These are phyloP conservation scores for Phytophthora sojae DNA, from an alignment of 352 stramenopile genomes.

Conservation along the genomic window DNA sequence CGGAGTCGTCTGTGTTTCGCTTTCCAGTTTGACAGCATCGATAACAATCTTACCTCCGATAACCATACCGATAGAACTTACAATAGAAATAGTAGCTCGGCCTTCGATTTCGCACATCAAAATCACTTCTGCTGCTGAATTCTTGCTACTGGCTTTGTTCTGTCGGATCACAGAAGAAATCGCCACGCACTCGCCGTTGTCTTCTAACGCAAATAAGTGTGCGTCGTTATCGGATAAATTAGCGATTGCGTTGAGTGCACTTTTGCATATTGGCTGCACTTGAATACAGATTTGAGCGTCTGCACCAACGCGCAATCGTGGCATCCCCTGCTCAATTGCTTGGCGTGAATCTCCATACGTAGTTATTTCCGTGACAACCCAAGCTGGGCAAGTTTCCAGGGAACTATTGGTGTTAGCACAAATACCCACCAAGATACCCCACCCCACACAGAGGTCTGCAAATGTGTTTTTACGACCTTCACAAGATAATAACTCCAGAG, in stretches of 20 bases:
- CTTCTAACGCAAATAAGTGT: conserved; percentile 13
- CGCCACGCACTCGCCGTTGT: neutral
- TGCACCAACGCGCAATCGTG: conserved; percentile 8
- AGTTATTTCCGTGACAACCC: conserved; percentile 22
- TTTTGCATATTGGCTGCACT: conserved; percentile 24
- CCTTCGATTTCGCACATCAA: neutral
- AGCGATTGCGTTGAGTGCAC: neutral
- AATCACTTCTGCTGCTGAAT: conserved; percentile 12
- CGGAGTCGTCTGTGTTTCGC: neutral
- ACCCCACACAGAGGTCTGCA: conserved; percentile 4
- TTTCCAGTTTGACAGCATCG: conserved; percentile 4
- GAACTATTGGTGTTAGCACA: neutral
- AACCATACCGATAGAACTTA: conserved; percentile 20
- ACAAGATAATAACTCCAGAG: conserved; percentile 19
- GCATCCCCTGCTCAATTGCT: conserved; percentile 11
- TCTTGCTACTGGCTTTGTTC: neutral
- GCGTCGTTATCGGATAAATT: neutral
- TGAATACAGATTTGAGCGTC: conserved; percentile 13
- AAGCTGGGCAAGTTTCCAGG: conserved; percentile 8
- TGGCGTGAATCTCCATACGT: conserved; percentile 1
- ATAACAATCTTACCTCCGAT: conserved; percentile 20
- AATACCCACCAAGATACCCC: conserved; percentile 12
- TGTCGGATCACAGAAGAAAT: conserved; percentile 24
- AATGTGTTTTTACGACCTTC: conserved; percentile 1
- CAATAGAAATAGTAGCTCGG: conserved; percentile 14